These are phyloP conservation scores for Lodderomyces jiufengensis DNA, from an alignment of 1,139 yeast genomes.

Conservation along the genomic window DNA sequence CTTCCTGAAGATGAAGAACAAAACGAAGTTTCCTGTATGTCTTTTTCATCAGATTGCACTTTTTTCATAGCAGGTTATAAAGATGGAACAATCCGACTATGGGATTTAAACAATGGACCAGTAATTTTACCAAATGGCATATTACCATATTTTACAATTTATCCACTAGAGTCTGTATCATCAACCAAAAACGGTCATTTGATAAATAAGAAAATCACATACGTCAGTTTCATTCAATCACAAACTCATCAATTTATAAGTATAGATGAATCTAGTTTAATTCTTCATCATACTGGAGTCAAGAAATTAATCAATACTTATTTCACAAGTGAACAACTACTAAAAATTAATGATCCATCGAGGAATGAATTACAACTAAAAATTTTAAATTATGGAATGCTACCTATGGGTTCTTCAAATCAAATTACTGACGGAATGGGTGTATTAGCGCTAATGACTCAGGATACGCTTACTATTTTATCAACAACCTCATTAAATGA, in stretches of 20 bases:
- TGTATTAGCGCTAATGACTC: constrained; percentile 59
- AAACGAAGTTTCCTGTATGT: constrained; percentile 37
- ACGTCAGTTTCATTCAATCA: constrained; percentile 52
- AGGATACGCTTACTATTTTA: constrained; percentile 46
- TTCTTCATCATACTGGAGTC: constrained; percentile 57
- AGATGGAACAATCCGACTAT: constrained; percentile 28
- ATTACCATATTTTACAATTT: constrained; percentile 23
- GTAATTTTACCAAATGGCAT: constrained; percentile 6
- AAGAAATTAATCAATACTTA: constrained; percentile 51
- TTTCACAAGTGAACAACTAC: constrained; percentile 46
- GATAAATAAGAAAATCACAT: constrained; percentile 40
- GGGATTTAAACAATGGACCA: constrained; percentile 22
- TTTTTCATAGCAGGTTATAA: constrained; percentile 32
- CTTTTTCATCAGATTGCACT: constrained; percentile 35
- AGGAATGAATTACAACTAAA: constrained; percentile 15
- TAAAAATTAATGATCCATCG: constrained; percentile 46
- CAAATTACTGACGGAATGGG: constrained; percentile 57
- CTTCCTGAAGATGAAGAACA: constrained; percentile 7
- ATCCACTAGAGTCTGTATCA: constrained; percentile 24
- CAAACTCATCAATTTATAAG: constrained; percentile 58
- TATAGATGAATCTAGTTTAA: constrained; percentile 56
- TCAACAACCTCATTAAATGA: constrained; percentile 52
- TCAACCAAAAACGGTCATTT: constrained; percentile 50
- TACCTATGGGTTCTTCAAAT: constrained; percentile 53
- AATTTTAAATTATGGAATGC: constrained; percentile 31